Conservation (phyloP, 2,329 filamentous ascomycete species). For the Fusarium siculi region DNA sequence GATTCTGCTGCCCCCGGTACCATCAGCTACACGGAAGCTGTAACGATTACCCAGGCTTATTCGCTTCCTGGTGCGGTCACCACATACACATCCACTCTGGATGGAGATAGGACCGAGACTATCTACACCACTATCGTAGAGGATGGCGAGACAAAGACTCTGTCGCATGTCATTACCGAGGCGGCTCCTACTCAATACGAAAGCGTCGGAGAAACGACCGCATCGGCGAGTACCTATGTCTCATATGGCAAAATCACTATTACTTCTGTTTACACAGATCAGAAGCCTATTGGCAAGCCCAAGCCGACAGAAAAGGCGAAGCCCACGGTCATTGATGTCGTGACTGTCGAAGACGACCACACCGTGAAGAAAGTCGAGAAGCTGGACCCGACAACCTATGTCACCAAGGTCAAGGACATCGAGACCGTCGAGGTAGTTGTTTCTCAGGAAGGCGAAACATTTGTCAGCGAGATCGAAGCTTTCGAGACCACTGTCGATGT, state of each 20-base stretch:
- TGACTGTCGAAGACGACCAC: slow-evolving; percentile 33
- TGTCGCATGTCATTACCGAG: slow-evolving; percentile 14
- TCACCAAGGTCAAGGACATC: slow-evolving; percentile 29
- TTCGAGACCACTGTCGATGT: slow-evolving; percentile 24
- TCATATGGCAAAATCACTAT: slow-evolving; percentile 40
- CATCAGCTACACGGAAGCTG: slow-evolving; percentile 2
- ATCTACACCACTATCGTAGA: slow-evolving; percentile 19
- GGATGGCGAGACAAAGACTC: slow-evolving; percentile 19
- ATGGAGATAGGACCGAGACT: slow-evolving; percentile 9
- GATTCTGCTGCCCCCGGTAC: not conserved
- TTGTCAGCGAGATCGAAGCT: slow-evolving; percentile 25
- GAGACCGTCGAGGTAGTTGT: slow-evolving; percentile 33
- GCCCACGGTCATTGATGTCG: slow-evolving; percentile 36
- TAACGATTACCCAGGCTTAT: slow-evolving; percentile 19
- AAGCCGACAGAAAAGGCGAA: slow-evolving; percentile 29
- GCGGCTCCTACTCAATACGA: slow-evolving; percentile 16
- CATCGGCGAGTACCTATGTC: slow-evolving; percentile 39
- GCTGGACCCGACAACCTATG: slow-evolving; percentile 34
- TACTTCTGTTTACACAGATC: slow-evolving; percentile 37
- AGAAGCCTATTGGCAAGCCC: slow-evolving; percentile 9
- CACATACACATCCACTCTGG: slow-evolving; percentile 9
- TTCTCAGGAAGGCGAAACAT: slow-evolving; percentile 14
- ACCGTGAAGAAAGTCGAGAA: slow-evolving; percentile 40
- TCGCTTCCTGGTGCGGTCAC: slow-evolving; percentile 13
- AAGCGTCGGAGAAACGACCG: slow-evolving; percentile 38